Evolutionary conservation across 805 yeast genomes (phyloP), one percentile per base, ranked within the genome.

Genomic region (Starmera amethionina): DNA sequence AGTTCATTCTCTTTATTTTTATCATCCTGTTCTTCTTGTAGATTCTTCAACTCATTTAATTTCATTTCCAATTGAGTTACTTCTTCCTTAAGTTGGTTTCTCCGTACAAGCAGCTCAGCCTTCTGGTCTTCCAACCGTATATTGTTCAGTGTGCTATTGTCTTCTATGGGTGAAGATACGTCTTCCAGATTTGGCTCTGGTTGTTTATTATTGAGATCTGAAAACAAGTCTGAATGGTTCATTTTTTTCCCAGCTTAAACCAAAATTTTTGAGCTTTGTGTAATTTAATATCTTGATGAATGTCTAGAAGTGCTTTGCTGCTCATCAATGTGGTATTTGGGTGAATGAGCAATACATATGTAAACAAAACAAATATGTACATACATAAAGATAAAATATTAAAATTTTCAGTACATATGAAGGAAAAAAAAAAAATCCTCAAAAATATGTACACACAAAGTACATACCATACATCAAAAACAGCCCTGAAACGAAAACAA

Each of bases 281-380:
- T 35, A 27, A 3, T 8, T 27, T 10, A 3, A 13, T 8, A 9
- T 25, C 9, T 15, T 13, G 16, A 12, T 29, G 22, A 14, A 11
- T 12, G 32, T 10, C n/a, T 36, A 27, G 18, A 30, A 31, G 15
- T n/a, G 32, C 8, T 30, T 13, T 30, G 5, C 11, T 32, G 19
- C 16, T 32, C 16, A 15, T 5, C 2, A 2, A 19, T 19, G 12
- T 37, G 10, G 15, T 18, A 18, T 3, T 27, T 14, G 6, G 2
- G n/a, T 16, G 12, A 8, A 10, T 30, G 11, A 18, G 16, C 29
- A 30, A 30, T 30, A 14, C 7, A 11, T 35, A 73, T 75, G 81
- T 79, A 75, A 27, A 71, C 79, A 15, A 69, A 77, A 30, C 81
- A 82, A 10, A 81, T 75, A 53, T 60, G 76, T 45, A 73, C 75